Evolutionary conservation across 2,329 filamentous ascomycete species (phyloP), one percentile per base, ranked within the genome.

Genomic region (Didymella lethalis): DNA sequence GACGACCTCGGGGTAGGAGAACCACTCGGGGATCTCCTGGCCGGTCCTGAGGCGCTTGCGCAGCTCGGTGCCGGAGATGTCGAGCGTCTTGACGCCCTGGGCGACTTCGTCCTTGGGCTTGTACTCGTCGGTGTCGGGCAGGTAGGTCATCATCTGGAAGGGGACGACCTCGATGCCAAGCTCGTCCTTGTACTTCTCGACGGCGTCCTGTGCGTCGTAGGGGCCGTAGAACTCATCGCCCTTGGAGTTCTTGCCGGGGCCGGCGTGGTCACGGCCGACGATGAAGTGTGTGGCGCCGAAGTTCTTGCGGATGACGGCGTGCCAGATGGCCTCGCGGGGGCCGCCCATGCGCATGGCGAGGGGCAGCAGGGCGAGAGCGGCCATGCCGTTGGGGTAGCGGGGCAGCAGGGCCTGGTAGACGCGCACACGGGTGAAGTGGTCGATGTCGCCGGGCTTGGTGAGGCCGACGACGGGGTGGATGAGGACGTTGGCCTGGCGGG

Each of bases 231-330:
- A 96, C 78, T 99, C 95, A 72, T 91, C 88, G 59, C 95, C 95
- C 82, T 94, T 88, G 85, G 92, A 96, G 88, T 98, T 98, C 87
- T 96, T 97, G 75, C 95, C 95, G 44, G 95, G 95, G 48, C 95
- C 95, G 67, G 95, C 95, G 82, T 99, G 95, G 82, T 99, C 95
- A 83, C 95, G 92, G 62, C 95, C 95, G 67, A 99, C 93, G 73
- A 99, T 99, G 85, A 99, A 99, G 86, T 99, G 95, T 16, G 95
- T 98, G 47, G 94, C 93, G 73, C 95, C 95, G 83, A 97, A 93
- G 82, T 99, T 99, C 89, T 98, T 99, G 78, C 95, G 93, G 85
- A 99, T 99, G 75, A 99, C 97, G 75, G 95, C 95, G 85, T 99
- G 95, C 95, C 95, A 99, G 82, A 99, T 93, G 69, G 95, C 95